Base-by-base conservation (phyloP, 208 protist genomes). In the Leishmania turanica region DNA sequence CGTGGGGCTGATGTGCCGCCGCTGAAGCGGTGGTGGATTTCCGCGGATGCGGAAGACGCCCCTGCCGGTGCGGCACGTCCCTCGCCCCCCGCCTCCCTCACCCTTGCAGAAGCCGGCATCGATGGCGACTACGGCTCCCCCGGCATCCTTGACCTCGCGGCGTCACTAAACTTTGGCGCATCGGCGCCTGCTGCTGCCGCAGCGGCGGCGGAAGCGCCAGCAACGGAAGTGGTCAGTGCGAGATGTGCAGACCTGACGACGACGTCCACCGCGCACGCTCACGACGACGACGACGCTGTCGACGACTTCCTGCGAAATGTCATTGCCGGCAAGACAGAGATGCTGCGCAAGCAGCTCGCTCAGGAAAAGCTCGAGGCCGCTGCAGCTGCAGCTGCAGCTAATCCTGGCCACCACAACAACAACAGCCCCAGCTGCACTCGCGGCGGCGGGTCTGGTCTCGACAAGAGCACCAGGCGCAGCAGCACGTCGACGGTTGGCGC, bases 271-370 rank as follows among this genome's bases (percentile, higher is more conserved):
- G 51, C 75, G 8, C 27, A 34, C 47, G 6, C 13, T 6, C 19
- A 47, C 40, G 60, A 79, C 37, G 76, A 90, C 51, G 86, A 89
- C 65, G 90, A 68, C 3, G 45, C 45, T 2, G 90, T 93, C 2
- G 86, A 84, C 42, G 86, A 91, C 45, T 97, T 97, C 74, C 79
- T 97, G n/a, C 74, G 91, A 19, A 80, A 86, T 69, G 88, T 95
- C 65, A 94, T 96, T 53, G 87, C 83, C 15, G 93, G 93, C 17
- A 90, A 91, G 60, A 90, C 91, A 21, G 87, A 92, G 21, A 77
- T 89, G 53, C 82, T 96, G 7, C 79, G 92, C 17, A 87, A 91
- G 76, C 83, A 91, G 62, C 81, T 94, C 53, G 89, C 87, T 21
- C 60, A 86, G 72, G 83, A 92, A 72, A 87, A 80, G n/a, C 64